Evolutionary conservation across 2,329 filamentous ascomycete genomes (phyloP), one percentile per base, ranked within the genome.

Genomic region (Botrytis elliptica): DNA sequence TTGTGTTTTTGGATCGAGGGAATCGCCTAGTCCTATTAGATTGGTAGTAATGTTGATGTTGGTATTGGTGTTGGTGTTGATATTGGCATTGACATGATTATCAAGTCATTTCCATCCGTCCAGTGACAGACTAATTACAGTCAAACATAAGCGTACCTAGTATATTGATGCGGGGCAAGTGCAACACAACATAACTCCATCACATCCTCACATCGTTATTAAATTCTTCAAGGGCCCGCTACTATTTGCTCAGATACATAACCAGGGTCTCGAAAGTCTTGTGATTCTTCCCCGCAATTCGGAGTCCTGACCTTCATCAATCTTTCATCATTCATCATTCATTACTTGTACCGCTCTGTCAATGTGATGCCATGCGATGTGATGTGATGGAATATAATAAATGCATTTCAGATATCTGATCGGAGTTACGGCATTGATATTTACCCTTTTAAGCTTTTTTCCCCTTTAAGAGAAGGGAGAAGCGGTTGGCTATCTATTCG

Each of bases 261-360:
- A 42, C 66, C 20, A 33, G 49, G 49, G 49, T 68, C 38, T n/a
- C 25, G 7, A 29, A 9, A 40, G 65, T 68, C 65, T 57, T 69
- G 49, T 69, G 66, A 69, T 69, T 57, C 49, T 57, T 57, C 36
- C 52, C 36, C 49, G n/a, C 49, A 52, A 33, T 69, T 69, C 55
- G 8, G 49, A n/a, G 25, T 55, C 49, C 49, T 55, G n/a, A n/a
- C 65, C 49, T 68, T 55, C 36, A 40, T 38, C 52, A 29, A 29
- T 57, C 52, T 8, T 57, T 57, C 52, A 57, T 57, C 52, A 57
- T 57, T 57, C 52, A 57, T 57, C 52, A 57, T 57, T 29, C 52
- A 33, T 57, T 57, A 29, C 52, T 57, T 57, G 4, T 57, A 29
- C 14, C 52, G 14, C 14, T n/a, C 18, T 40, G 20, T 49, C 38